Percentiles rank a stretch among this genome's conserved stretches.
These are phyloP conservation scores for Ganoderma lingzhi DNA, from an alignment of 1,284 basidiomycete genomes.

Conservation along the genomic window DNA sequence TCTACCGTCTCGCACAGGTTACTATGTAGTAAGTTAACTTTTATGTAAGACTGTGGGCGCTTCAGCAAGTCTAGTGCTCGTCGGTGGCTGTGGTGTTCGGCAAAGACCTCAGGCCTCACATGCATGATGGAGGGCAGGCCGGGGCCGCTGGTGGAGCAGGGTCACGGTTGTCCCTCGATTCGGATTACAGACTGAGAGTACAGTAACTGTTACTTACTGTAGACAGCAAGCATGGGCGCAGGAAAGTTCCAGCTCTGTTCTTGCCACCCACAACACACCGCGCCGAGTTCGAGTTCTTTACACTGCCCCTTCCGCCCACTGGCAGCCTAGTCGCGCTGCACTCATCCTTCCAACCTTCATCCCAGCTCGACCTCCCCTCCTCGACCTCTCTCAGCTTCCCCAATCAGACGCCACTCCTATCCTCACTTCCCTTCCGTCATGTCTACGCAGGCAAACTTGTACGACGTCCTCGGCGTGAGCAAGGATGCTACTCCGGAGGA, in stretches of 20 bases:
- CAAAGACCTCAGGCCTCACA: too few relatives aligned
- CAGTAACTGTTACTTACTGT: too few relatives aligned
- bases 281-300: not conserved
- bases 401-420: not conserved
- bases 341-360: not conserved
- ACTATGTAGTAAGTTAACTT: too few relatives aligned
- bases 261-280: not conserved
- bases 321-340: too few relatives aligned
- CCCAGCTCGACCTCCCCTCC: not conserved
- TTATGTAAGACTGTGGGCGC: too few relatives aligned
- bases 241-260: constrained; percentile 24
- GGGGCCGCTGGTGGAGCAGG: not conserved
- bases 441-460: constrained; percentile 65
- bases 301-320: not conserved
- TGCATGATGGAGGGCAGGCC: not conserved
- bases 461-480: constrained; percentile 54
- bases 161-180: not conserved
- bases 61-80: too few relatives aligned
- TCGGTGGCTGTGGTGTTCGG: too few relatives aligned
- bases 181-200: not conserved
- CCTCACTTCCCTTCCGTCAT: not conserved
- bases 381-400: not conserved
- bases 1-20: too few relatives aligned
- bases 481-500: constrained; percentile 52
- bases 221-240: not conserved